Conservation (phyloP, 2,329 filamentous ascomycete species). For the Microsporum audouinii region DNA sequence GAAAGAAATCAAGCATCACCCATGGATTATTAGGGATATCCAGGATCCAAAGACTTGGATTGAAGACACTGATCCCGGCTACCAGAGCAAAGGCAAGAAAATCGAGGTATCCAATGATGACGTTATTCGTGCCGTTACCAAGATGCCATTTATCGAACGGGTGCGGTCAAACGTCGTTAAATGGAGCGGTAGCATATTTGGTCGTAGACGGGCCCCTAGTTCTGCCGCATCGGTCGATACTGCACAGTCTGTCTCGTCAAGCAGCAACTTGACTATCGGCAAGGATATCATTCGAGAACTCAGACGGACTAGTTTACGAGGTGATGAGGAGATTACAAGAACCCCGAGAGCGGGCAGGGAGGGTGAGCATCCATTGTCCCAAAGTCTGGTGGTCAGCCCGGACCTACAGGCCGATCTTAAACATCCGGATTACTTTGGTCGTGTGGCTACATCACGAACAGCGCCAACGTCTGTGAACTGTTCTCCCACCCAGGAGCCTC, state of each 20-base stretch:
- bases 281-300: slow-evolving; percentile 38
- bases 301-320: slow-evolving; percentile 46
- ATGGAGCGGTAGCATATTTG: slow-evolving; percentile 45
- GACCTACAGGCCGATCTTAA: slow-evolving; percentile 30
- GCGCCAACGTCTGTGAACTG: slow-evolving; percentile 10
- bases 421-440: slow-evolving; percentile 27
- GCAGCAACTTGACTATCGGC: slow-evolving; percentile 44
- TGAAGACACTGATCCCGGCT: slow-evolving; percentile 81
- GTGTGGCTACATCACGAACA: slow-evolving; percentile 8
- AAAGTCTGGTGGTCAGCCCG: slow-evolving; percentile 62
- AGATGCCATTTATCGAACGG: slow-evolving; percentile 74
- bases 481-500: slow-evolving; percentile 19
- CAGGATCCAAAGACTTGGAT: slow-evolving; percentile 68
- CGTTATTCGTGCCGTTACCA: slow-evolving; percentile 79
- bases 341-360: slow-evolving; percentile 40
- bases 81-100: slow-evolving; percentile 64
- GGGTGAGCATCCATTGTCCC: slow-evolving; percentile 61
- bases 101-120: slow-evolving; percentile 90
- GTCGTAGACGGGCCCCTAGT: slow-evolving; percentile 43
- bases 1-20: slow-evolving; percentile 84
- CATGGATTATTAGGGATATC: slow-evolving; percentile 76
- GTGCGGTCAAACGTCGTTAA: slow-evolving; percentile 66
- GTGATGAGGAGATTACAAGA: slow-evolving; percentile 43
- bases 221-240: slow-evolving; percentile 44
- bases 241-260: slow-evolving; percentile 44